phyloP scores from a whole-genome alignment of 345 rosid species.

The Salix suchowensis region DNA sequence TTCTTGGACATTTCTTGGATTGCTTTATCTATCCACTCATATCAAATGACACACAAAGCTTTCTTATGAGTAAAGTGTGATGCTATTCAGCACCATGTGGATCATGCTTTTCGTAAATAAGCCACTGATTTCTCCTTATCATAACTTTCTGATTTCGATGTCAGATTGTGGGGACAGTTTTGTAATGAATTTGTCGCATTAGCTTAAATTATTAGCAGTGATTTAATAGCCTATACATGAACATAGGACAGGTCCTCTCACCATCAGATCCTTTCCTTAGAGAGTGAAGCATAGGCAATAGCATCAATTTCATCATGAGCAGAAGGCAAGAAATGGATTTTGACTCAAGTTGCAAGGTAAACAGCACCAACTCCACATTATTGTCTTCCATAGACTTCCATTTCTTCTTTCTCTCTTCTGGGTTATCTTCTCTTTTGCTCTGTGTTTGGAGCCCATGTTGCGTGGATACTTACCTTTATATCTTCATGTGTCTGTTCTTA shows the following conservation, averaged over 20 bases:
- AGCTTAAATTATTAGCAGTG: neutral
- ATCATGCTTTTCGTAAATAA: neutral
- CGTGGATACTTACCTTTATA: too few species aligned
- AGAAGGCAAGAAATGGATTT: conserved; percentile 26
- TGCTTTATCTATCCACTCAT: neutral
- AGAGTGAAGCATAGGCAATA: neutral
- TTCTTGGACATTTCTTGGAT: neutral
- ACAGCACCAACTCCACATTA: neutral
- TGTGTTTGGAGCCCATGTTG: neutral
- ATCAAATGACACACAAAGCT: too few species aligned
- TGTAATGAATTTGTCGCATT: neutral
- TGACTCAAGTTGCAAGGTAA: conserved; percentile 32
- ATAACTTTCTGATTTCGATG: neutral
- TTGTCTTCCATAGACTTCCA: neutral
- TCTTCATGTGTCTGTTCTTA: too few species aligned
- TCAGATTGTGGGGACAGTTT: neutral
- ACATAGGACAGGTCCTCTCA: neutral
- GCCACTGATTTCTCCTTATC: neutral
- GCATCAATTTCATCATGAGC: conserved; percentile 5
- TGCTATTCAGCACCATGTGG: conserved; percentile 1
- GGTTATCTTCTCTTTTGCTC: neutral
- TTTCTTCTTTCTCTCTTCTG: neutral
- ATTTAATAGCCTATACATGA: neutral
- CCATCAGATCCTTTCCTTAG: neutral
- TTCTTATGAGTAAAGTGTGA: too few species aligned